Evolutionary conservation across 257 asterid species (phyloP).

Genomic region (Jaltomata sinuosa): DNA sequence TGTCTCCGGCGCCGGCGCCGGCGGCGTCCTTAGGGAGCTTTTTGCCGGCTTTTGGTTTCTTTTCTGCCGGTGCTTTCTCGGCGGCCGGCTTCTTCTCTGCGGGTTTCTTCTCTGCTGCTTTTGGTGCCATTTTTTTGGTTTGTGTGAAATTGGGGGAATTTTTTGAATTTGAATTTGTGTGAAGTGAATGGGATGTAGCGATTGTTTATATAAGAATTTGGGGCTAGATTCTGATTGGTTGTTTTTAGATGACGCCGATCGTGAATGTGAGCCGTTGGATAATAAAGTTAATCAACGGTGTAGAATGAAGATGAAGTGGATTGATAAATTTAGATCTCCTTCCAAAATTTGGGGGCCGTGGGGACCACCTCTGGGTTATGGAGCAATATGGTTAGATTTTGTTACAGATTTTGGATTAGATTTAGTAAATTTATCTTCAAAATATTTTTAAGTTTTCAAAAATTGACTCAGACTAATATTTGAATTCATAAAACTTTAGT

Average conservation of each 20-base stretch:
- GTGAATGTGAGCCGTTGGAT: neutral
- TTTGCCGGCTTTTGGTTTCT: conserved; percentile 64
- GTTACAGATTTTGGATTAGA: too few relatives aligned
- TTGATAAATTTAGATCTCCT: too few relatives aligned
- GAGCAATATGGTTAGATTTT: too few relatives aligned
- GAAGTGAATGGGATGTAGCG: neutral
- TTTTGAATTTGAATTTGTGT: neutral
- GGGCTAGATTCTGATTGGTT: conserved; percentile 19
- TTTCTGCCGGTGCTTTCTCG: conserved; percentile 30
- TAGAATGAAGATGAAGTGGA: neutral
- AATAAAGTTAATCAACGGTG: neutral
- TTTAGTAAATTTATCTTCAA: too few relatives aligned
- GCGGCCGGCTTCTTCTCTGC: too few relatives aligned
- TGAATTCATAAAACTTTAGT: too few relatives aligned
- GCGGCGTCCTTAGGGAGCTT: conserved; percentile 55
- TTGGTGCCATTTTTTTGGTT: conserved; percentile 41
- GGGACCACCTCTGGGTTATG: too few relatives aligned
- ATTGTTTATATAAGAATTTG: conserved; percentile 5
- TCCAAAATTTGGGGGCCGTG: too few relatives aligned
- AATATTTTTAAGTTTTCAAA: too few relatives aligned
- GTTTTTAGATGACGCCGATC: conserved; percentile 11
- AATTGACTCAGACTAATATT: too few relatives aligned
- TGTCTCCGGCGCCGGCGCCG: conserved; percentile 41
- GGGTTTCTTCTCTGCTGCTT: conserved; percentile 54
- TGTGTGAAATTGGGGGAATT: neutral